These are phyloP conservation scores for Lachancea kluyveri DNA, from an alignment of 805 yeast genomes.

Conservation along the genomic window DNA sequence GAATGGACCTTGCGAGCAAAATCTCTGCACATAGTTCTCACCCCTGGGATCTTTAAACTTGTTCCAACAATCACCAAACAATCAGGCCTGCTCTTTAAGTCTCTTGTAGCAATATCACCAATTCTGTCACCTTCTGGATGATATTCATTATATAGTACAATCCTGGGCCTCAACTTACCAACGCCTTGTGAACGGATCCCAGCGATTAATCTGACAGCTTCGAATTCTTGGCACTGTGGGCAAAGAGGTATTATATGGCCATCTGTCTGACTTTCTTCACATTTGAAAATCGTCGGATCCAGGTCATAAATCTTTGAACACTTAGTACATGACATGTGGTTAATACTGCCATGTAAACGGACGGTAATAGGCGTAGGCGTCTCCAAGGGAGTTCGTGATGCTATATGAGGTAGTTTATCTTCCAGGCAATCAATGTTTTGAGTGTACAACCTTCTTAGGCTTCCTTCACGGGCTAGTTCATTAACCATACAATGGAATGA, in stretches of 20 bases:
- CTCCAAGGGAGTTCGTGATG: constrained; percentile 45
- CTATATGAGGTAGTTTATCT: constrained; percentile 43
- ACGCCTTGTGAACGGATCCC: constrained; percentile 61
- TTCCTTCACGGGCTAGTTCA: constrained; percentile 50
- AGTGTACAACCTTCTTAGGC: constrained; percentile 70
- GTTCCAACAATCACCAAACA: constrained; percentile 81
- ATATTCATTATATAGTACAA: constrained; percentile 64
- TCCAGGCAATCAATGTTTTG: constrained; percentile 87
- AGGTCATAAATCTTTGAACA: constrained; percentile 56
- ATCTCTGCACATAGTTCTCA: constrained; percentile 53
- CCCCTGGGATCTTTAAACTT: constrained; percentile 75
- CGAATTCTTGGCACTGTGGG: constrained; percentile 56
- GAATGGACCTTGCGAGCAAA: constrained; percentile 52
- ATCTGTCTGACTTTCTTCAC: constrained; percentile 26
- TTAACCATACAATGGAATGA: constrained; percentile 65
- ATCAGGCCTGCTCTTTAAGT: constrained; percentile 62
- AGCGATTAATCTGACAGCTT: constrained; percentile 47
- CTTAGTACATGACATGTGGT: constrained; percentile 67
- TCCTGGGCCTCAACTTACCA: constrained; percentile 59
- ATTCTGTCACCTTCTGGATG: constrained; percentile 88
- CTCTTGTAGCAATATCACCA: constrained; percentile 66
- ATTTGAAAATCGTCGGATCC: constrained; percentile 44
- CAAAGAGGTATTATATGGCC: constrained; percentile 45
- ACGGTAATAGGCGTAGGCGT: constrained; percentile 51
- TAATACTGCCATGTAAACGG: constrained; percentile 82